Conservation (phyloP, 2,329 filamentous ascomycete genomes). For the Beauveria medogensis region DNA sequence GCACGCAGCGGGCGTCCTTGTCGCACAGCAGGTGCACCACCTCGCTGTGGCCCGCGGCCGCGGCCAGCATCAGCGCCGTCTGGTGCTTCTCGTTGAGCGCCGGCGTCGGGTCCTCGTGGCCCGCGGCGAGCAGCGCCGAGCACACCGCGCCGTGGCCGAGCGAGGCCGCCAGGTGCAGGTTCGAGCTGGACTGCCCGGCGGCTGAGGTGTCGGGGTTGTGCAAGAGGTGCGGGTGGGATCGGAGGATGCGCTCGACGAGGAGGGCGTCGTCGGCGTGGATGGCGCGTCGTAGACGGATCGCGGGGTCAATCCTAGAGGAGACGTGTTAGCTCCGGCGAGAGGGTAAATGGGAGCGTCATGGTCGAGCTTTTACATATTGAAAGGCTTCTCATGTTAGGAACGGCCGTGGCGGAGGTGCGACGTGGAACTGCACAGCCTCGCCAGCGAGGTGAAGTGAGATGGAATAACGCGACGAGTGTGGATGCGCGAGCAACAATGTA, state of each 20-base stretch:
- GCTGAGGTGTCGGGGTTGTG: constrained; percentile 71
- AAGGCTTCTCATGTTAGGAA: background rate
- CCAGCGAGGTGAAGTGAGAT: constrained; percentile 7
- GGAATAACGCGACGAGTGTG: background rate
- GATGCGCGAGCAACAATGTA: background rate
- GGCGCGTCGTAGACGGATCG: constrained; percentile 70
- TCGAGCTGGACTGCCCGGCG: constrained; percentile 67
- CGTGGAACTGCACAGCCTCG: background rate
- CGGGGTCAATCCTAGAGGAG: constrained; percentile 60
- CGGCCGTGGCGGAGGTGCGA: background rate
- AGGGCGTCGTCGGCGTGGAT: constrained; percentile 65
- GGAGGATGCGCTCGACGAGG: constrained; percentile 70
- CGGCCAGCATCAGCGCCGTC: constrained; percentile 75
- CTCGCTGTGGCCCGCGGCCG: constrained; percentile 59
- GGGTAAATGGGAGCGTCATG: background rate
- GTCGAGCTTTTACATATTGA: background rate
- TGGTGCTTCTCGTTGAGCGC: constrained; percentile 73
- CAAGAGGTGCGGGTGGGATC: constrained; percentile 60
- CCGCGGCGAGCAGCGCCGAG: constrained; percentile 60
- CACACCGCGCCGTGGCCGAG: constrained; percentile 64
- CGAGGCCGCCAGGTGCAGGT: constrained; percentile 70
- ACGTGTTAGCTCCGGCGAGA: background rate
- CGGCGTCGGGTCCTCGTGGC: constrained; percentile 66
- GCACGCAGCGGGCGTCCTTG: constrained; percentile 53
- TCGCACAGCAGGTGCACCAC: constrained; percentile 65